A percentile compares a stretch with the other conserved stretches of the same genome.
Conservation (phyloP, 208 protist species). For the Crithidia mellificae region DNA sequence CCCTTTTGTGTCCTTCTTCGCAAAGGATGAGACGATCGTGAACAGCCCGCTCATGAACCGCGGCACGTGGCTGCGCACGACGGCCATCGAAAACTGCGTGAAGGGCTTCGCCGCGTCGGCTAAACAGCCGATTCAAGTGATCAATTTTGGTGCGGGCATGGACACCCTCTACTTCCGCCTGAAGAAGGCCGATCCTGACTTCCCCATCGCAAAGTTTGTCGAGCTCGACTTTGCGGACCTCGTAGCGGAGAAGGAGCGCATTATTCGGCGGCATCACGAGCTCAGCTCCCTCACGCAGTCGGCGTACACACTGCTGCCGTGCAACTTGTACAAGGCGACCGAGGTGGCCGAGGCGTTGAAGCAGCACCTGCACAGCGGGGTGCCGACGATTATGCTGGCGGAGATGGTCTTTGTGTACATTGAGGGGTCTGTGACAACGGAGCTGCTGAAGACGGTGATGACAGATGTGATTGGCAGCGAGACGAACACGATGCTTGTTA, state of each 20-base stretch:
- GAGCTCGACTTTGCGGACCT: conserved; percentile 87
- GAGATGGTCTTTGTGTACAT: conserved; percentile 93
- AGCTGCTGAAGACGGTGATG: conserved; percentile 58
- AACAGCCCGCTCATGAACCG: conserved; percentile 93
- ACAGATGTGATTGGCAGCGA: conserved; percentile 48
- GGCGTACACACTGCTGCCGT: conserved; percentile 63
- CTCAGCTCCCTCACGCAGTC: conserved; percentile 37
- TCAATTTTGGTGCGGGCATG: conserved; percentile 86
- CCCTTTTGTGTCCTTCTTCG: conserved; percentile 81
- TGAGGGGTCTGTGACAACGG: conserved; percentile 62
- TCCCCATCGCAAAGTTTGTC: conserved; percentile 66
- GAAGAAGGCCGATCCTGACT: conserved; percentile 49
- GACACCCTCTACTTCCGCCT: conserved; percentile 92
- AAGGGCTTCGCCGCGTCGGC: conserved; percentile 47
- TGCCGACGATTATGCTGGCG: conserved; percentile 81
- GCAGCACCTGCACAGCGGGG: conserved; percentile 36
- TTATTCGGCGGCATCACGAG: conserved; percentile 54
- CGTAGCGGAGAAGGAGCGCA: conserved; percentile 65
- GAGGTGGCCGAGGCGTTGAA: conserved; percentile 53
- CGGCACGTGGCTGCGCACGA: conserved; percentile 87
- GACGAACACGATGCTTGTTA: conserved; percentile 62
- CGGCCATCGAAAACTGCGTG: conserved; percentile 79
- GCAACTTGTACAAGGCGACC: conserved; percentile 62
- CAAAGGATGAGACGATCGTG: conserved; percentile 80
- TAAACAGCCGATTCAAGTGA: conserved; percentile 74